These are phyloP conservation scores for Kodamaea lidongshanica DNA, from an alignment of 805 yeast genomes.

Conservation along the genomic window DNA sequence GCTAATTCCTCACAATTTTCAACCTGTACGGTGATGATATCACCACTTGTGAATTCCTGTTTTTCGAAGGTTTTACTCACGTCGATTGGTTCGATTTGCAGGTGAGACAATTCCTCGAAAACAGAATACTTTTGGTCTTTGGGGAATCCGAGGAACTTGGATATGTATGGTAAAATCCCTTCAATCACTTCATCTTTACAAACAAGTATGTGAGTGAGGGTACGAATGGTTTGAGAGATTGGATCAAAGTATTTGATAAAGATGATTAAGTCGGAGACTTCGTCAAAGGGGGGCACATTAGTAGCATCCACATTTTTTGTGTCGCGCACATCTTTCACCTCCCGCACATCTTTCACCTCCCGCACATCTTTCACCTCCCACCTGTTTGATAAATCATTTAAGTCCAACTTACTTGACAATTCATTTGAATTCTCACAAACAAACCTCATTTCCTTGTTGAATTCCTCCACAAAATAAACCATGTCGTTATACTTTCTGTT, in stretches of 20 bases:
- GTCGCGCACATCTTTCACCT: no score
- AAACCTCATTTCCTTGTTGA: constrained; percentile 32
- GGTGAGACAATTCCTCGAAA: constrained; percentile 59
- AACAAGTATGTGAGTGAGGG: constrained; percentile 56
- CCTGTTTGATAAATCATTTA: constrained; percentile 16
- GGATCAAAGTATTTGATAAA: constrained; percentile 68
- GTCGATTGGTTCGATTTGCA: constrained; percentile 42
- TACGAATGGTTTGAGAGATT: constrained; percentile 46
- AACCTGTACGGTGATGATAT: constrained; percentile 44
- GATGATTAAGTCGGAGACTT: constrained; percentile 19
- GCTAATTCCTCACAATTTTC: constrained; percentile 19
- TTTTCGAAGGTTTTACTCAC: constrained; percentile 41
- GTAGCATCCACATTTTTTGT: no score
- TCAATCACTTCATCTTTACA: constrained; percentile 42
- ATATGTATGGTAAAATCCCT: constrained; percentile 35
- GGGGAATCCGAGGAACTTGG: constrained; percentile 35
- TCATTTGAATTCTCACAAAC: no score
- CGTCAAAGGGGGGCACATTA: constrained; percentile 12
- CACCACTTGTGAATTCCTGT: constrained; percentile 62
- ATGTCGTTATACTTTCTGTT: constrained; percentile 44
- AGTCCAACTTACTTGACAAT: constrained; percentile 20
- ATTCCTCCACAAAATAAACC: constrained; percentile 64
- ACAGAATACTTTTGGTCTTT: constrained; percentile 30
- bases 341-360: background rate
- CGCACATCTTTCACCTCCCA: constrained; percentile 11